Percentiles rank a stretch among this genome's conserved stretches.
Conservation (phyloP, 1,139 yeast genomes). For the Lodderomyces orthopsilosis region DNA sequence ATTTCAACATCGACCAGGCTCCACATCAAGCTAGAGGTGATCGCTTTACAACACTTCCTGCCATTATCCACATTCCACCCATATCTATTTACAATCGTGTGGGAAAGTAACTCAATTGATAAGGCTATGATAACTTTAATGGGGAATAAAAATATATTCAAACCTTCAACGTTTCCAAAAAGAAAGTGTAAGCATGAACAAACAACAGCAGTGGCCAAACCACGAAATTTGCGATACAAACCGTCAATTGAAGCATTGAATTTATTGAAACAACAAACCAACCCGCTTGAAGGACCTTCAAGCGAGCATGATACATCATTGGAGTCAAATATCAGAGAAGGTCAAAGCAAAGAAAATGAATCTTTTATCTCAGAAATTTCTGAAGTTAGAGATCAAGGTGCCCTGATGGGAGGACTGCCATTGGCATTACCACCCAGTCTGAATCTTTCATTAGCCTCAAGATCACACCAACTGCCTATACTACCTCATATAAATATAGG, state of each 20-base stretch:
- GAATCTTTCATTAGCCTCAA: not conserved
- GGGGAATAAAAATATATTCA: constrained; percentile 1
- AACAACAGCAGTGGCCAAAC: not conserved
- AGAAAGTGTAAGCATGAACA: not conserved
- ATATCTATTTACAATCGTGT: not conserved
- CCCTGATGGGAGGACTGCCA: not conserved
- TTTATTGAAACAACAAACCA: not conserved
- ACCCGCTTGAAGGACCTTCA: not conserved
- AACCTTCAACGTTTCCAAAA: constrained; percentile 1
- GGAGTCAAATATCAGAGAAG: not conserved
- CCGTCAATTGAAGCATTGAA: not conserved
- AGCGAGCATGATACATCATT: not conserved
- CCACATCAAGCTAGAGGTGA: too few species aligned
- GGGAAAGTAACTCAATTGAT: not conserved
- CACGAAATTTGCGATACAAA: not conserved
- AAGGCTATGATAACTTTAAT: constrained; percentile 2
- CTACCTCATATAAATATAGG: not conserved
- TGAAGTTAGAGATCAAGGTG: not conserved
- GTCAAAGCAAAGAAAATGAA: not conserved
- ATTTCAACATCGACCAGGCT: too few species aligned
- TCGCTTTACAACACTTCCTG: too few species aligned
- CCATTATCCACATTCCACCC: not conserved
- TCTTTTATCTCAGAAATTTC: not conserved
- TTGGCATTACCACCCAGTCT: not conserved
- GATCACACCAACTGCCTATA: not conserved